These are phyloP conservation scores for Taiozyma sp. DNA, from an alignment of 1,139 yeast species.

Conservation along the genomic window DNA sequence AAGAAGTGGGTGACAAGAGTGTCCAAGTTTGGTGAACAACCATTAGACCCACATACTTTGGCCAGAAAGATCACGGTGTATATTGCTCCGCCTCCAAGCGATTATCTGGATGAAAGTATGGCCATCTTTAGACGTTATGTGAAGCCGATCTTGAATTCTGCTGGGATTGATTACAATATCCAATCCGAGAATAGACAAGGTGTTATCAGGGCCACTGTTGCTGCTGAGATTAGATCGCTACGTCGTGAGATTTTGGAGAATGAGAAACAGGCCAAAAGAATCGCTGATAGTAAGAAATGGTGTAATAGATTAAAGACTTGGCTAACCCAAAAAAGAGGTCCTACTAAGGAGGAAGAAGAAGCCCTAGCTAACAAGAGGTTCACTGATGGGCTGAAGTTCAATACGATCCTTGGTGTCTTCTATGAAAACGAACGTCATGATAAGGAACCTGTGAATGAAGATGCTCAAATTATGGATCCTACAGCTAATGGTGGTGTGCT, in stretches of 20 bases:
- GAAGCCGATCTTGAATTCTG: conserved; percentile 82
- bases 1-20: conserved; percentile 63
- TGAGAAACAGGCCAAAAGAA: conserved; percentile 16
- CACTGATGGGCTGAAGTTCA: conserved; percentile 42
- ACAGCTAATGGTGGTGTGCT: conserved; percentile 74
- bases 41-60: conserved; percentile 40
- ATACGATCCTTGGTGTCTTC: conserved; percentile 54
- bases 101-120: conserved; percentile 72
- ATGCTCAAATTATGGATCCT: conserved; percentile 35
- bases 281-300: conserved; percentile 17
- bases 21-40: conserved; percentile 40
- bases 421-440: conserved; percentile 34
- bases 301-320: conserved; percentile 14
- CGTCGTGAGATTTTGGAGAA: conserved; percentile 39
- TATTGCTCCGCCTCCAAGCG: conserved; percentile 95
- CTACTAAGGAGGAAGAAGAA: conserved; percentile 22
- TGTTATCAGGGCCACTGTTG: conserved; percentile 74
- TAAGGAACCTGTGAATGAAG: conserved; percentile 39
- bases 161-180: conserved; percentile 82
- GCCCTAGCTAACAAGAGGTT: conserved; percentile 26
- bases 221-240: conserved; percentile 71
- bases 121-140: conserved; percentile 72
- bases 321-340: conserved; percentile 10
- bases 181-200: conserved; percentile 76
- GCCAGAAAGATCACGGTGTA: conserved; percentile 80